Base-by-base conservation (phyloP, 495 filamentous ascomycete genomes). In the Bombardia bombarda region DNA sequence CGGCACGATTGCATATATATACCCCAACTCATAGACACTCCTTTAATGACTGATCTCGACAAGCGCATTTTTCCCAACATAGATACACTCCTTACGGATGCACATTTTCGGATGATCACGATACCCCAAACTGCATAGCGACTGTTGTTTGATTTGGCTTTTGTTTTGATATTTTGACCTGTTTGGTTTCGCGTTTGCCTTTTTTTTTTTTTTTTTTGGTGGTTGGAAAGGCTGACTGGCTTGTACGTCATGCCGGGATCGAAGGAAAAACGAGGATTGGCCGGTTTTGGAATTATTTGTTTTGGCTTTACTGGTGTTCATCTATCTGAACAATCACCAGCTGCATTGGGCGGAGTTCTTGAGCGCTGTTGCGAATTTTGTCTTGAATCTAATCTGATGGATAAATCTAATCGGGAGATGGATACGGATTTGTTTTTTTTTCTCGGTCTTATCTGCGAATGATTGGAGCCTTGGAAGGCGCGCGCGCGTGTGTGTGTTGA, bases 121-220 rank as follows among this genome's bases (percentile, higher is more conserved):
- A 64, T 58, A 63, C 64, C 65, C 67, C 32, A 40, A 69, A 67
- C 53, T 68, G 66, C 68, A 72, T 70, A 72, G 67, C 68, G 66
- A 65, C 67, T 72, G 68, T 67, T 69, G 32, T 18, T 33, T 33
- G 16, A 14, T 18, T 33, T 33, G 32, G 32, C 32, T 33, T 33
- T 2, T 33, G 13, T 18, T 2, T 33, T 12, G 25, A 28, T 28
- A 28, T 28, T 6, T 28, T 28, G 25, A 28, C 12, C 25, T 7
- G 25, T 28, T 28, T 28, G n/a, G n/a, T n/a, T n/a, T n/a, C n/a
- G n/a, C n/a, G n/a, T n/a, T n/a, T 28, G 26, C 26, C 2, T 28
- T 28, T 28, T 28, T 28, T 13, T 2, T 8, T 2, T 28, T 28
- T 28, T 28, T 13, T 28, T 28, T 28, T 28, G 26, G 26, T 7